Percentiles rank a stretch among this genome's conserved stretches.
These are phyloP conservation scores for Fusarium dlaminii DNA, from an alignment of 2,329 filamentous ascomycete genomes.

Conservation along the genomic window DNA sequence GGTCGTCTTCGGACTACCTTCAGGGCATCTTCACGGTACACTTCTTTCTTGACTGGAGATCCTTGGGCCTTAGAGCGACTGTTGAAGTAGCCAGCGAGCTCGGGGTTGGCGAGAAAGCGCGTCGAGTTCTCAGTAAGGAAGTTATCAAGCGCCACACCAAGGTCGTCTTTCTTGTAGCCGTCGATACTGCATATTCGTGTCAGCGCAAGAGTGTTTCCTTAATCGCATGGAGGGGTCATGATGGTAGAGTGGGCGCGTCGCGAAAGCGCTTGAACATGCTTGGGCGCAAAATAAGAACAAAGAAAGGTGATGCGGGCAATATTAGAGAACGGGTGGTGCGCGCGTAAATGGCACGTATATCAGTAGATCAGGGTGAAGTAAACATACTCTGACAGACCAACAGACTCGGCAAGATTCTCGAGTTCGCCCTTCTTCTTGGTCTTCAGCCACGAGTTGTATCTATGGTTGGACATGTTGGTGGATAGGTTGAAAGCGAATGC, in stretches of 20 bases:
- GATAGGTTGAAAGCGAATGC: slow-evolving; percentile 9
- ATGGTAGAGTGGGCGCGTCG: slow-evolving; percentile 29
- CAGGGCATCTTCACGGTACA: slow-evolving; percentile 50
- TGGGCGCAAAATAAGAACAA: slow-evolving; percentile 28
- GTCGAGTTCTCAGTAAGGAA: slow-evolving; percentile 75
- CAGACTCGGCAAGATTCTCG: slow-evolving; percentile 74
- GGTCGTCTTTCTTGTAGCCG: slow-evolving; percentile 78
- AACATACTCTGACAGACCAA: slow-evolving; percentile 77
- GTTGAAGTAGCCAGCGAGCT: slow-evolving; percentile 80
- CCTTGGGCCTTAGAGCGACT: slow-evolving; percentile 67
- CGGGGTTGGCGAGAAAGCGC: slow-evolving; percentile 69
- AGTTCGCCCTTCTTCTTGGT: slow-evolving; percentile 86
- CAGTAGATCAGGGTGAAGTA: neutral
- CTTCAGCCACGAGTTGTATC: slow-evolving; percentile 75
- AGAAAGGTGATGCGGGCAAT: slow-evolving; percentile 7
- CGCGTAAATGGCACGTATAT: neutral
- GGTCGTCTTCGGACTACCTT: slow-evolving; percentile 58
- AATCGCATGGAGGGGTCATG: slow-evolving; percentile 15
- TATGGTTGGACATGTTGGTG: slow-evolving; percentile 46
- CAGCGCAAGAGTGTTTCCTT: slow-evolving; percentile 16
- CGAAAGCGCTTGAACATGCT: slow-evolving; percentile 23
- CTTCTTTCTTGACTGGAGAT: slow-evolving; percentile 70
- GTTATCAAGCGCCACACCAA: slow-evolving; percentile 78
- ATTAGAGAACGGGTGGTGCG: neutral
- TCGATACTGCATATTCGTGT: slow-evolving; percentile 65